Percentiles rank a stretch among this genome's conserved stretches.
phyloP scores from a whole-genome alignment of 371 early-diverging fungal genomes.

The Apophysomyces ossiformis region DNA sequence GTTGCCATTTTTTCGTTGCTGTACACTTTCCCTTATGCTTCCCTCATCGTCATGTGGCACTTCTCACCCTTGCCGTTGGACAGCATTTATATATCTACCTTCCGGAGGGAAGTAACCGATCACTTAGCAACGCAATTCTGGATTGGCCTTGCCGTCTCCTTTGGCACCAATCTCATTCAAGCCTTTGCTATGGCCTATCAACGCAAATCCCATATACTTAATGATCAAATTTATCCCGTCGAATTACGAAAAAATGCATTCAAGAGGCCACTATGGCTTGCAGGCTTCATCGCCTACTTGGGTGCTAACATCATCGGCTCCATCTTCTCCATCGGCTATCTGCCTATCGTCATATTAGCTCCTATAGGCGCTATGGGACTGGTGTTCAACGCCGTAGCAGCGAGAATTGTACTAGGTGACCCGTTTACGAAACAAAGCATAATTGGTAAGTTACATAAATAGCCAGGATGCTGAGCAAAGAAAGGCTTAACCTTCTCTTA shows the following conservation, averaged over 20 bases:
- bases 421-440: conserved; percentile 66
- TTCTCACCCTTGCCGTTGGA: conserved; percentile 6
- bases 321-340: conserved; percentile 75
- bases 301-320: conserved; percentile 75
- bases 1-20: conserved; percentile 2
- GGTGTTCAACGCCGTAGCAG: conserved; percentile 81
- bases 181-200: conserved; percentile 77
- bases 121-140: conserved; percentile 31
- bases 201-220: conserved; percentile 67
- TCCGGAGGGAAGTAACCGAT: background rate
- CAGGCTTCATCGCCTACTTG: conserved; percentile 66
- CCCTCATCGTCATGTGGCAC: conserved; percentile 6
- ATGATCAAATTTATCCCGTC: conserved; percentile 58
- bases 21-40: conserved; percentile 8
- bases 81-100: background rate
- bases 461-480: conserved; percentile 5
- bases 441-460: conserved; percentile 41
- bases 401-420: conserved; percentile 68
- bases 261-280: conserved; percentile 42
- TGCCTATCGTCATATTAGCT: conserved; percentile 85
- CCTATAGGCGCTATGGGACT: conserved; percentile 81
- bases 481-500: background rate
- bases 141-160: conserved; percentile 47
- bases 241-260: conserved; percentile 56
- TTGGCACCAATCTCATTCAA: conserved; percentile 49